Percentiles rank a stretch among this genome's conserved stretches.
Evolutionary conservation across 192 early-diverging fungal species (phyloP).

Genomic region (Bifiguratus adelaidae): DNA sequence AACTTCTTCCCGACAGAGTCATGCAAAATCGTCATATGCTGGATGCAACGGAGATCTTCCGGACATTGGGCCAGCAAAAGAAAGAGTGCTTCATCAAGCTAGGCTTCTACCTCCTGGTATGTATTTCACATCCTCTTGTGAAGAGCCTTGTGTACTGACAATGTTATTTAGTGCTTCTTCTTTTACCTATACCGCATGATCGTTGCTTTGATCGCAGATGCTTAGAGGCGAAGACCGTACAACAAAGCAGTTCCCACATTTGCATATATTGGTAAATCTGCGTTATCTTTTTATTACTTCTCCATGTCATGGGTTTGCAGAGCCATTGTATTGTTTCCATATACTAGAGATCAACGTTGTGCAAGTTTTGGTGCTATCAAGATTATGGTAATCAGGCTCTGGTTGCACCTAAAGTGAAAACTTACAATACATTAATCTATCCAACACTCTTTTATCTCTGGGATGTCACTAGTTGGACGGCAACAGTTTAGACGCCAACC

Average conservation of each 20-base stretch:
- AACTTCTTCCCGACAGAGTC: slow-evolving; percentile 41
- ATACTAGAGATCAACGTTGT: slow-evolving; percentile 3
- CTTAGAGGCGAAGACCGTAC: slow-evolving; percentile 14
- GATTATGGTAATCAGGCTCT: not conserved
- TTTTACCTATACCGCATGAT: slow-evolving; percentile 73
- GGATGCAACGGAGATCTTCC: slow-evolving; percentile 98
- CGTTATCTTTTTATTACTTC: not conserved
- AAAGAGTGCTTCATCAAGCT: slow-evolving; percentile 96
- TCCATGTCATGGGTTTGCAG: not conserved
- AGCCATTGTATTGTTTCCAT: not conserved
- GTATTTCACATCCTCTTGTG: not conserved
- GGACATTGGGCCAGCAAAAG: slow-evolving; percentile 86
- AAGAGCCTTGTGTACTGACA: not conserved
- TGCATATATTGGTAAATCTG: not conserved
- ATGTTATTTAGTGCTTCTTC: slow-evolving; percentile 58
- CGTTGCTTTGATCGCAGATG: slow-evolving; percentile 27
- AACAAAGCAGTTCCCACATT: not conserved
- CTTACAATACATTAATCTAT: too few species aligned
- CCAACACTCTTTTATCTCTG: too few species aligned
- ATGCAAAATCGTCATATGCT: slow-evolving; percentile 82
- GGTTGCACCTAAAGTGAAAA: not conserved
- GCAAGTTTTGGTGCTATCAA: not conserved
- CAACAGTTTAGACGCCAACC: slow-evolving; percentile 41
- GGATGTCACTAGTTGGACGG: too few species aligned
- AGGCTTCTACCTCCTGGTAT: slow-evolving; percentile 84